Evolutionary conservation across 495 filamentous ascomycete genomes (phyloP), one percentile per base, ranked within the genome.

Genomic region (Lichina pygmaea): DNA sequence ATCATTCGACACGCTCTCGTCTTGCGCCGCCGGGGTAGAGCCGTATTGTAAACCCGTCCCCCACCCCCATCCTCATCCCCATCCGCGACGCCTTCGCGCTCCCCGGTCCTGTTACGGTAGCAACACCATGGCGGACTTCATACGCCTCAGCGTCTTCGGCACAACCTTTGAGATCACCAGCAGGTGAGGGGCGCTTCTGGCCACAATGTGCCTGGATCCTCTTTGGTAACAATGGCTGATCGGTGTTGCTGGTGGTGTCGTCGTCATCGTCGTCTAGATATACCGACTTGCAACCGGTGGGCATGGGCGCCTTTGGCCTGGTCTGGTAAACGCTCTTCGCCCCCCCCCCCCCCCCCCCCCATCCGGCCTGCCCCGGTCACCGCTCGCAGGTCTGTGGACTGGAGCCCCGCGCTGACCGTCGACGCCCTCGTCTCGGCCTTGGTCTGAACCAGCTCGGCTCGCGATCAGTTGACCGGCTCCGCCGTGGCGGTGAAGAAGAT

Each of bases 141-240:
- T 95, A 54, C 81, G 89, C 60, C 86, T 89, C 56, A 84, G 93
- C 74, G 95, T 97, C 60, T 97, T 97, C 58, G 91, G 89, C 60
- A 95, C 91, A 44, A 94, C 89, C 51, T 97, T 97, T 56, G 89
- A 97, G 71, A 97, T 97, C 64, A 97, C 89, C 50, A 94, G 86
- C 68, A 78, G 89, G 86, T 93, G 72, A 53, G 65, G 48, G 42
- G 41, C 34, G 48, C 46, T 51, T 46, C 24, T 46, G 48, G 47
- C 24, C 24, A 24, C 4, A 24, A 24, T 4, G 4, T 24, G 2
- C 24, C 24, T 24, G 24, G 24, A 24, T 24, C 4, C 1, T 24
- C 48, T 39, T 53, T n/a, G 43, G 37, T 44, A 17, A 6, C 10
- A 12, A 17, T 10, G 6, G 16, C 10, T 12, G 16, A 33, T 2